Evolutionary conservation across 2,329 filamentous ascomycete genomes (phyloP), one percentile per base, ranked within the genome.

Genomic region (Cercospora zeae-maydis): DNA sequence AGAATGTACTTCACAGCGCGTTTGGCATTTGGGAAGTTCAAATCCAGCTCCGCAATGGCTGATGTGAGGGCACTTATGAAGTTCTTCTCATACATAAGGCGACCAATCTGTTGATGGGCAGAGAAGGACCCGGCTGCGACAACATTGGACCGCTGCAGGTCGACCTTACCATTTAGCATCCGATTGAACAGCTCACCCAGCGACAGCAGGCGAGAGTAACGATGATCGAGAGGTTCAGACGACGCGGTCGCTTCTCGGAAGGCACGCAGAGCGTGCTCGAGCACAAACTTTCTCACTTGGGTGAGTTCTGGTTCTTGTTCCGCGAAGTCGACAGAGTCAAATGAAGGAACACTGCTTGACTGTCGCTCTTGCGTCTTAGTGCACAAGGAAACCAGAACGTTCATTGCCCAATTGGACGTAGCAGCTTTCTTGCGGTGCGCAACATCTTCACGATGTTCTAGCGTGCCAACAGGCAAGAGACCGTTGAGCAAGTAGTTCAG

Each of bases 1-100:
- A 99, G 82, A 58, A 99, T 96, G 76, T 96, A 96, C 79, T 98
- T 99, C 72, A 99, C 92, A 13, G 93, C 93, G 52, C 93, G 87
- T 80, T 96, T 96, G 14, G 96, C 91, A 27, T 91, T 89, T 0
- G 93, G 93, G 76, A 96, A 97, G 69, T 96, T 96, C 65, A 99
- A 85, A 74, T 97, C 95, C 63, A 99, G 89, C 71, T 99, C 96
- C 16, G 95, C 92, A 70, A 99, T 93, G 0, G 96, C 96, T 11
- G 88, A 86, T 1, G 95, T 98, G 63, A 99, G 79, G 53, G 93
- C 90, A 24, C 90, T 86, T 65, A 98, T 88, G 75, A 95, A 96
- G 61, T 96, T 92, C 79, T 98, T 99, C 78, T 99, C 95, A 71
- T 96, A 98, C 95, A 99, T 99, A 64, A 97, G 87, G 69, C 92